phyloP scores from a whole-genome alignment of 169 alveolate genomes.

The Eimeria mitis region DNA sequence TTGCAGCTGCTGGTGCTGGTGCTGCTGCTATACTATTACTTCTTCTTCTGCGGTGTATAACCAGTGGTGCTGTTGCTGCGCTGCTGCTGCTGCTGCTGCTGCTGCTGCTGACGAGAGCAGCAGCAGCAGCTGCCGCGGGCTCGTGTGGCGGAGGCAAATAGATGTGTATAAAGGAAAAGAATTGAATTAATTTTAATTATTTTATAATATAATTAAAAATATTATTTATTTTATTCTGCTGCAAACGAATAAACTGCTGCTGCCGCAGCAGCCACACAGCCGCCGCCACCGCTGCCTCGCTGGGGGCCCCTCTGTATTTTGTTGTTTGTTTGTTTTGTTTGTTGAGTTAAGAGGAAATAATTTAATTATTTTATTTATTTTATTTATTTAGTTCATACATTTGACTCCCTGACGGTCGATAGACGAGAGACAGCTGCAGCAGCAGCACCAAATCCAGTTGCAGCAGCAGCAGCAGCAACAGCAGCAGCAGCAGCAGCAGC shows the following conservation, averaged over 20 bases:
- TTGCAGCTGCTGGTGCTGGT: no score
- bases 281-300: neutral
- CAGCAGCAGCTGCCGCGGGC: no score
- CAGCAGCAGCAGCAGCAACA: slow-evolving; percentile 7
- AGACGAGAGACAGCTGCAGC: neutral
- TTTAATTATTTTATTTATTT: neutral
- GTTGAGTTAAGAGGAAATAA: no score
- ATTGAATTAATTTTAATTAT: neutral
- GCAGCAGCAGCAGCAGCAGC: slow-evolving; percentile 12
- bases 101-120: no score
- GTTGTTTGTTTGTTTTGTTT: neutral
- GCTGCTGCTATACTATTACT: no score
- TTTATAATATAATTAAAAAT: neutral
- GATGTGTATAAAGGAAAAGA: no score
- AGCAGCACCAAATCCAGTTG: no score
- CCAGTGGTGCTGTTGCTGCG: no score
- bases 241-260: neutral
- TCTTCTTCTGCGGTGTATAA: no score
- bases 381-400: neutral
- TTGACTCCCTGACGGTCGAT: neutral
- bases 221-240: neutral
- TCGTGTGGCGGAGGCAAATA: no score
- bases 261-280: slow-evolving; percentile 15
- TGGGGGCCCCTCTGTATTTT: neutral
- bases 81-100: slow-evolving; percentile 13